phyloP scores from a whole-genome alignment of 2,329 filamentous ascomycete genomes.

The Xylaria multiplex region DNA sequence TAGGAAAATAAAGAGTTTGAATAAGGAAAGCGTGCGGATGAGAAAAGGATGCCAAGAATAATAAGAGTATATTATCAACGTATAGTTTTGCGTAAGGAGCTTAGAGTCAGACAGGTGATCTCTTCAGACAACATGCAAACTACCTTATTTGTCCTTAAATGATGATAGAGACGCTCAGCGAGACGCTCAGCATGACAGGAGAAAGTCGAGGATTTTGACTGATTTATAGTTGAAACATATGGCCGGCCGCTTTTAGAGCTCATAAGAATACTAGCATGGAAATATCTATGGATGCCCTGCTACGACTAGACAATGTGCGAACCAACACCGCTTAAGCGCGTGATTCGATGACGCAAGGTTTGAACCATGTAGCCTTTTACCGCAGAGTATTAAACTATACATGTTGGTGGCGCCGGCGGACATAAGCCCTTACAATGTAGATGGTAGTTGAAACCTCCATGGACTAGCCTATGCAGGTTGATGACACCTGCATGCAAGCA shows the following conservation, averaged over 20 bases:
- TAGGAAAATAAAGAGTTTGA: background rate
- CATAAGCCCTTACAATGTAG: background rate
- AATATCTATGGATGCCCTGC: background rate
- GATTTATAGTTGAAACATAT: background rate
- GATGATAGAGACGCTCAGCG: background rate
- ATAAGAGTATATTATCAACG: too few species aligned
- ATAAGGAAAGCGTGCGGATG: too few species aligned
- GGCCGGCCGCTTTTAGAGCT: background rate
- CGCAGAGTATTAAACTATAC: background rate
- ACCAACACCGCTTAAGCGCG: background rate
- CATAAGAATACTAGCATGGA: background rate
- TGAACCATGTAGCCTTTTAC: too few species aligned
- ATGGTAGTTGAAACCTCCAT: background rate
- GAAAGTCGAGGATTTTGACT: background rate
- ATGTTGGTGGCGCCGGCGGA: background rate
- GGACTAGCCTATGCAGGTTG: conserved; percentile 27
- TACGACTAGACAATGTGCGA: background rate
- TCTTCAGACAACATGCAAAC: too few species aligned
- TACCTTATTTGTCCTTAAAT: too few species aligned
- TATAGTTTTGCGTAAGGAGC: too few species aligned
- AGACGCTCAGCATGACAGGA: background rate
- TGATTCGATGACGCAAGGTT: background rate
- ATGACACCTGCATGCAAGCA: conserved; percentile 31
- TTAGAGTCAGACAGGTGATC: too few species aligned
- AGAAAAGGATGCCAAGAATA: too few species aligned